Base-by-base conservation (phyloP, 441 rosid species). In the Erodium moschatum region DNA sequence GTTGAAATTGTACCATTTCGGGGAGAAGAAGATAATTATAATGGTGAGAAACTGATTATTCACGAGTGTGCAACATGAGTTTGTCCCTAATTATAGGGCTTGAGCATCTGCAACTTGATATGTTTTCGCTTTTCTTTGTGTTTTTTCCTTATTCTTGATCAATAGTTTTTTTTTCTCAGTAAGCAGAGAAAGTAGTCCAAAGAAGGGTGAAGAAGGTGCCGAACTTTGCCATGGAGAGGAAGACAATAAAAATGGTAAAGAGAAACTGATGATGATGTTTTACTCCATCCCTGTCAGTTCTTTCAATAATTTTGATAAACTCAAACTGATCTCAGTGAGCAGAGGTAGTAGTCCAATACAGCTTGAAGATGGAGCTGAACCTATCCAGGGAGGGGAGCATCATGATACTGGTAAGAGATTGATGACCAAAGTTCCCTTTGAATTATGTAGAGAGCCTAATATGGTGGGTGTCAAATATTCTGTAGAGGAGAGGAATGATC, bases 281-380 rank as follows among this genome's bases (percentile, higher is more conserved):
- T 63, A 63, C 29, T 27, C 29, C 8, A 2, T 29, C n/a, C 66
- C 66, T 24, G 10, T 63, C 35, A 62, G 6, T 70, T 64, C 62
- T 67, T 50, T 33, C 58, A 20, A 62, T 72, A 64, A 66, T 71
- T 64, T 61, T 75, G 50, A 64, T 80, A 52, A 69, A 56, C 70
- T 33, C 40, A 18, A 19, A 66, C 72, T 56, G 77, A 65, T 77
- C 66, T 73, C 85, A 89, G 97, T 67, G 60, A 76, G 80, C 63
- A 56, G 80, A 78, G 88, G 81, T 75, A 76, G 75, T 72, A 81
- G 79, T 81, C 82, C 78, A 19, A 89, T 80, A 68, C 80, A 70
- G 24, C 69, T 65, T 75, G 86, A 77, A 73, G 79, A 73, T 75
- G 83, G 70, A 64, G 74, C 72, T 35, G 68, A 73, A 68, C 69